Evolutionary conservation across 176 grass and related monocot genomes (phyloP), one percentile per base, ranked within the genome.

Genomic region (Phoenix roebelenii): DNA sequence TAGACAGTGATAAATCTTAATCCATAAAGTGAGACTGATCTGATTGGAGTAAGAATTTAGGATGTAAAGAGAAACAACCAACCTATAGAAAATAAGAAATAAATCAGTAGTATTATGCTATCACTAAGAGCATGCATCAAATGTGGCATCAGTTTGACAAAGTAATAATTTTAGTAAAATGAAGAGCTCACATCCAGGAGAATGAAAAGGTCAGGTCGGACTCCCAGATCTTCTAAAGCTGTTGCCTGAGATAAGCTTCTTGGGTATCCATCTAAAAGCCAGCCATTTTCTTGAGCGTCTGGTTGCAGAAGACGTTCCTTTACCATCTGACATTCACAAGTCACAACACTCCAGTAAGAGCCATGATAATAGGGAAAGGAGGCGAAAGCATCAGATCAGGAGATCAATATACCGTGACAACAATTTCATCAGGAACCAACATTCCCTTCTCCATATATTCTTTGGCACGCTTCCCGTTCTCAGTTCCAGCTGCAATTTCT

Each of bases 241-340:
- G 88, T 92, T 49, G 93, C 82, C 75, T 98, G 93, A 0, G 87
- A 91, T 65, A 78, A 70, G 50, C 93, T 98, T 89, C 93, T 86
- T 15, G 93, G 93, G 64, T 92, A 98, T 23, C 93, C 93, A 58
- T 98, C 93, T 70, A 98, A 81, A 30, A 92, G 76, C 93, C 93
- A 98, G 25, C 93, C 87, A 3, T 85, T 85, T 74, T 85, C 78
- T 73, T 92, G 80, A 65, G 88, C 93, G 76, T 98, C 93, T 66
- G 61, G 73, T 65, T 89, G 81, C 64, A 83, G 67, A 76, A 98
- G 88, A 3, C 93, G 81, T 16, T 59, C 75, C 79, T 89, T 98
- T 60, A 98, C 93, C 67, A 92, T 98, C 93, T 92, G 78, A 9
- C 50, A 65, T 49, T 35, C 32, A 51, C 55, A 67, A 9, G 50